These are phyloP conservation scores for Diplocarpon mali DNA, from an alignment of 2,329 filamentous ascomycete genomes.

Conservation along the genomic window DNA sequence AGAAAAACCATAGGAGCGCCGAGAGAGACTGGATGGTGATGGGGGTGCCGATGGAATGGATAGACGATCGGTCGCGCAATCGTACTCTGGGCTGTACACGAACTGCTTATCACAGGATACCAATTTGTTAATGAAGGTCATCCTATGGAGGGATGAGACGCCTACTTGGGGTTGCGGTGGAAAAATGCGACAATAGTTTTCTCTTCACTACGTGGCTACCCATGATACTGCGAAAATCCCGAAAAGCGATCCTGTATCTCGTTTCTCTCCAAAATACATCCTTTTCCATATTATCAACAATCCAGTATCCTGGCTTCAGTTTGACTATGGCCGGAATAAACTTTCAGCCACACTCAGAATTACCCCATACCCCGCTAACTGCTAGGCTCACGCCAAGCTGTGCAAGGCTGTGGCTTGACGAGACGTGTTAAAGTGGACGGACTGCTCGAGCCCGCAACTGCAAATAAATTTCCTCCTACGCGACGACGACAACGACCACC, in stretches of 20 bases:
- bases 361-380: conserved; percentile 8
- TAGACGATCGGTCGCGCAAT: neutral
- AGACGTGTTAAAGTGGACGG: conserved; percentile 15
- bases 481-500: neutral
- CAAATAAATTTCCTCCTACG: no score
- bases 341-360: conserved; percentile 1
- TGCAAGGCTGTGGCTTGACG: conserved; percentile 7
- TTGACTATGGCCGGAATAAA: neutral
- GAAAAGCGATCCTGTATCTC: no score
- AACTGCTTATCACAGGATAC: conserved; percentile 2
- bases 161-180: no score
- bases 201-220: no score
- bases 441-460: neutral
- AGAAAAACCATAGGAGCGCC: neutral
- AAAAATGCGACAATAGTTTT: no score
- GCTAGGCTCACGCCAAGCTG: conserved; percentile 1
- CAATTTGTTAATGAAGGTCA: conserved; percentile 1
- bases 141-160: neutral
- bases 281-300: no score
- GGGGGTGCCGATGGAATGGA: neutral
- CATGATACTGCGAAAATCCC: no score
- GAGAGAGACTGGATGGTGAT: neutral
- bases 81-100: no score
- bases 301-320: no score
- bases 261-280: no score